A percentile compares a stretch with the other conserved stretches of the same genome.
Evolutionary conservation across 2,329 filamentous ascomycete species (phyloP).

Genomic region (Fusarium sp.): DNA sequence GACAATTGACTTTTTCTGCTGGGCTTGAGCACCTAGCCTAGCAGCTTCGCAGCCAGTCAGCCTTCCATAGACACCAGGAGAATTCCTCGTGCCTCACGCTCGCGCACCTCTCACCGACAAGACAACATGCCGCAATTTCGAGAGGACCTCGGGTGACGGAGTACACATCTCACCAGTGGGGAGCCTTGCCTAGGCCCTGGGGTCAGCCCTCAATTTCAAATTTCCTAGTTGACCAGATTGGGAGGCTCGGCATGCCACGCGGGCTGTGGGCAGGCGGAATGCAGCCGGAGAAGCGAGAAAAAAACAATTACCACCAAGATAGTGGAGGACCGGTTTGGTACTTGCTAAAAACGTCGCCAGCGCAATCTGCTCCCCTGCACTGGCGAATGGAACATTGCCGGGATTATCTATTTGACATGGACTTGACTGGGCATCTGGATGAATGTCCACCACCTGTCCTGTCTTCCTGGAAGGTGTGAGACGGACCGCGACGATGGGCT

Average conservation of each 20-base stretch:
- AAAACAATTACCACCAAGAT: slow-evolving; percentile 1
- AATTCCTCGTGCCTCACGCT: slow-evolving; percentile 19
- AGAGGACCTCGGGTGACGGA: slow-evolving; percentile 9
- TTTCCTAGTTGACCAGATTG: slow-evolving; percentile 33
- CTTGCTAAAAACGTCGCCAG: slow-evolving; percentile 1
- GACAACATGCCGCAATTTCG: slow-evolving; percentile 18
- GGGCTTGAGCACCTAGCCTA: slow-evolving; percentile 4
- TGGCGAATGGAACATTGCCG: background rate
- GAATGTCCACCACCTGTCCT: background rate
- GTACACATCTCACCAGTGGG: slow-evolving; percentile 18
- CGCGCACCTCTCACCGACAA: slow-evolving; percentile 24
- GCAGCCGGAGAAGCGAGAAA: slow-evolving; percentile 18
- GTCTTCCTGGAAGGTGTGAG: background rate
- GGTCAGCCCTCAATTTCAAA: slow-evolving; percentile 38
- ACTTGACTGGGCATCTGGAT: background rate
- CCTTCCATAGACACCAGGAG: background rate
- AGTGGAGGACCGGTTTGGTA: background rate
- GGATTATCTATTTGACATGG: slow-evolving; percentile 11
- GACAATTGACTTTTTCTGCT: slow-evolving; percentile 16
- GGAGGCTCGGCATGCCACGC: slow-evolving; percentile 37
- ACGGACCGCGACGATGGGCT: background rate
- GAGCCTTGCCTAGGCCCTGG: slow-evolving; percentile 14
- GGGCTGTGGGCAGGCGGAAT: slow-evolving; percentile 29
- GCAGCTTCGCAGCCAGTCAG: background rate
- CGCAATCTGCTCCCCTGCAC: background rate